Percentiles rank a stretch among this genome's conserved stretches.
Conservation (phyloP, 257 asterid genomes). For the Solanum gracilifrons region DNA sequence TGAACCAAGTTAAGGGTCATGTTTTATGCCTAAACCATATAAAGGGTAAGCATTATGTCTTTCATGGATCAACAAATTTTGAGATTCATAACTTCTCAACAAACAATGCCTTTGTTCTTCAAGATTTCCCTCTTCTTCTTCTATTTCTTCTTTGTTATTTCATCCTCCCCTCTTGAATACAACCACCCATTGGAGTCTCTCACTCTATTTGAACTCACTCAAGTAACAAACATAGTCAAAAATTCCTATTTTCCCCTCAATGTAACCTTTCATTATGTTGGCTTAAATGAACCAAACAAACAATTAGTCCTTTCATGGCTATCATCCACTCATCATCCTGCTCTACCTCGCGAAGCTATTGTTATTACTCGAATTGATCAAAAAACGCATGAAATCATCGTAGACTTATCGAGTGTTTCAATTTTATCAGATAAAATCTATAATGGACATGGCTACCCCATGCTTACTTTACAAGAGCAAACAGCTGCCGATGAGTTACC, state of each 20-base stretch:
- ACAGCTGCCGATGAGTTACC: conserved; percentile 29
- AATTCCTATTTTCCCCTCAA: conserved; percentile 2
- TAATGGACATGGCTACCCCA: conserved; percentile 52
- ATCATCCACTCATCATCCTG: neutral
- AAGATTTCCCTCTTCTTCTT: neutral
- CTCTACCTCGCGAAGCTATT: conserved; percentile 36
- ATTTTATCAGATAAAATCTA: conserved; percentile 18
- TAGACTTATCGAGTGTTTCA: conserved; percentile 20
- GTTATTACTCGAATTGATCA: conserved; percentile 23
- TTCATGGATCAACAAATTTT: neutral
- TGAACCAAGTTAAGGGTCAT: too few species aligned
- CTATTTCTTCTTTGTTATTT: neutral
- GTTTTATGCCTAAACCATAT: too few species aligned
- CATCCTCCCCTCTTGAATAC: conserved; percentile 2
- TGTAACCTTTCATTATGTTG: conserved; percentile 51
- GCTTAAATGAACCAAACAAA: conserved; percentile 57
- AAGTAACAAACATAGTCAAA: conserved; percentile 26
- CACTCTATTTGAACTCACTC: conserved; percentile 34
- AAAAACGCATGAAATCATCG: conserved; percentile 29
- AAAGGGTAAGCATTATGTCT: too few species aligned
- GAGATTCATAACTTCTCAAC: neutral
- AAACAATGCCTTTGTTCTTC: conserved; percentile 4
- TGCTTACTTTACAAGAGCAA: conserved; percentile 29
- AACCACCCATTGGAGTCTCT: conserved; percentile 54
- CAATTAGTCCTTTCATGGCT: conserved; percentile 22